Conservation (phyloP, 1,284 basidiomycete species). For the Volvariella surrecta region DNA sequence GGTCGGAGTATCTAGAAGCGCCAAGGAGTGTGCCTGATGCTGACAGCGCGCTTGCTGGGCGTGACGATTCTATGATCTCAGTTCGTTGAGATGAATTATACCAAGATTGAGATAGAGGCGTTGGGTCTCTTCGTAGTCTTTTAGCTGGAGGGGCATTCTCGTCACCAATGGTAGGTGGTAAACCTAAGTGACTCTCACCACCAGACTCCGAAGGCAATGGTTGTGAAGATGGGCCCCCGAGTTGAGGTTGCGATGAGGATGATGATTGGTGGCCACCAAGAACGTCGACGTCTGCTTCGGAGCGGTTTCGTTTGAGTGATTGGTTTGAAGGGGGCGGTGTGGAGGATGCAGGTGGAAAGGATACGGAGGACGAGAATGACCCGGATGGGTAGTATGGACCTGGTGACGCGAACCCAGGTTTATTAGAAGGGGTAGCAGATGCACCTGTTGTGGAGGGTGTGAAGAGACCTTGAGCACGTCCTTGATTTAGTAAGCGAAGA, state of each 20-base stretch:
- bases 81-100: not conserved
- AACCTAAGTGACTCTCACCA: slow-evolving; percentile 34
- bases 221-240: slow-evolving; percentile 14
- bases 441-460: slow-evolving; percentile 65
- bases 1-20: slow-evolving; percentile 21
- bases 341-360: slow-evolving; percentile 40
- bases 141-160: slow-evolving; percentile 58
- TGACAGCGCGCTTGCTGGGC: slow-evolving; percentile 8
- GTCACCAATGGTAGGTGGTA: slow-evolving; percentile 39
- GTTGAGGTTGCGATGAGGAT: slow-evolving; percentile 21
- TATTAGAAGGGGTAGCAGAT: slow-evolving; percentile 13
- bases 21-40: slow-evolving; percentile 13
- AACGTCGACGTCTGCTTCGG: slow-evolving; percentile 35
- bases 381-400: slow-evolving; percentile 19
- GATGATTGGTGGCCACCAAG: slow-evolving; percentile 13
- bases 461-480: slow-evolving; percentile 77
- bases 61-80: not conserved
- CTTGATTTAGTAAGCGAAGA: slow-evolving; percentile 71
- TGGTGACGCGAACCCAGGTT: slow-evolving; percentile 29
- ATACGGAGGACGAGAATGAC: slow-evolving; percentile 28
- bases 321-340: slow-evolving; percentile 44
- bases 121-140: slow-evolving; percentile 50
- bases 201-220: slow-evolving; percentile 21
- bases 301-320: slow-evolving; percentile 38
- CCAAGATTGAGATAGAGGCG: slow-evolving; percentile 20